These are phyloP conservation scores for Pontederia paniculata DNA, from an alignment of 176 grass and related monocot genomes.

Conservation along the genomic window DNA sequence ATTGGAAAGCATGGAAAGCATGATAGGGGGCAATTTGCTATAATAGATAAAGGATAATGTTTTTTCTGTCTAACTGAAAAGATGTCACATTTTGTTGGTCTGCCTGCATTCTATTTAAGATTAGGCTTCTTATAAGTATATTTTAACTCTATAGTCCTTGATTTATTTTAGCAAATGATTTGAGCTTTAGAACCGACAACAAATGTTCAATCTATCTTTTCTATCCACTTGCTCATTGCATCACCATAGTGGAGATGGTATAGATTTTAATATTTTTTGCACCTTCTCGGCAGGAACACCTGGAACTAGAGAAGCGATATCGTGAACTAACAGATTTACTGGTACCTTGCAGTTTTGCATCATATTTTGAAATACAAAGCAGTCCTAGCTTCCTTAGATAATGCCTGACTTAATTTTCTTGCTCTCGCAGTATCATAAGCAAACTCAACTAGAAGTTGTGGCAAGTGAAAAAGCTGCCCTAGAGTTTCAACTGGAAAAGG, in stretches of 20 bases:
- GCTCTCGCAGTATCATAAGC: slow-evolving; percentile 90
- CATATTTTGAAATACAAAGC: not conserved
- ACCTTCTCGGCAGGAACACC: slow-evolving; percentile 63
- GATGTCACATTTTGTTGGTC: no score
- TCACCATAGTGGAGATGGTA: not conserved
- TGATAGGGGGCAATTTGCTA: no score
- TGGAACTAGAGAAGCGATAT: slow-evolving; percentile 97
- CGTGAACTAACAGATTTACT: slow-evolving; percentile 95
- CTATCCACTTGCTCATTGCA: no score
- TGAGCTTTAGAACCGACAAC: no score
- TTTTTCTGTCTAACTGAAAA: no score
- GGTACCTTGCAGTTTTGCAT: slow-evolving; percentile 36
- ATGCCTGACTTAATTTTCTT: slow-evolving; percentile 10
- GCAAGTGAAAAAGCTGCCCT: slow-evolving; percentile 86
- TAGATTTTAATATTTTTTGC: slow-evolving; percentile 8
- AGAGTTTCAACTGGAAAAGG: slow-evolving; percentile 95
- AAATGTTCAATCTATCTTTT: no score
- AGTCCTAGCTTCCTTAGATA: slow-evolving; percentile 6
- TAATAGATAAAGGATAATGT: no score
- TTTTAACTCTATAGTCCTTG: no score
- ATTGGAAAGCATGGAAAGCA: no score
- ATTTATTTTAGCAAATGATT: no score
- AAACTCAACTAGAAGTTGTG: slow-evolving; percentile 96
- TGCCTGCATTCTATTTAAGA: no score
- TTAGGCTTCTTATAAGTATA: no score